Base-by-base conservation (phyloP, 495 filamentous ascomycete genomes). In the Parathielavia appendiculata region DNA sequence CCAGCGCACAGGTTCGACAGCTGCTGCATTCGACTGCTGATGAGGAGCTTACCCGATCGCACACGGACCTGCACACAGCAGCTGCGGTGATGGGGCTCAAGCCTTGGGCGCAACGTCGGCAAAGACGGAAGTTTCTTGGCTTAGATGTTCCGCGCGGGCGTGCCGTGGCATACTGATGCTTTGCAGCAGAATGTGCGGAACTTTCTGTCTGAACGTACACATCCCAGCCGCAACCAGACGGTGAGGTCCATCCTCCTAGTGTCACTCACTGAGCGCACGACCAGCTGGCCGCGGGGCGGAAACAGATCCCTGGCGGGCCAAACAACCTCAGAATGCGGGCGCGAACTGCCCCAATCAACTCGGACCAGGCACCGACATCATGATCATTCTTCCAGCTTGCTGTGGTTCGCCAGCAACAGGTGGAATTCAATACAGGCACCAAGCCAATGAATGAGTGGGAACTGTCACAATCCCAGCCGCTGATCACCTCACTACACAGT, bases 311-410 rank as follows among this genome's bases (percentile, higher is more conserved):
- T 12, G 10, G 9, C 32, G 1, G 34, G 2, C 19, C 35, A 9
- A 20, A 30, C 14, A 30, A 36, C 49, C 20, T 26, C 5, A 8
- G 14, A 40, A 40, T 23, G 14, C 49, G 49, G 49, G 49, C 49
- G 35, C 49, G 20, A 52, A 52, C 12, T 19, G 49, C 34, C 49
- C 34, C 49, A 52, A 52, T 52, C 49, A 52, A 5, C 20, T 17
- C 11, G 11, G 22, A 5, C 9, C 9, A 5, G 23, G 35, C 35
- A 5, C 13, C 14, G 4, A 16, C 16, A 22, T 19, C 49, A 26
- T 9, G 34, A n/a, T 30, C 34, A 40, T 13, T 20, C n/a, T 16
- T 20, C 3, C 26, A 11, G 17, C 20, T 11, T 22, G 10, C 39
- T 17, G 19, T 34, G 47, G 17, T n/a, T 36, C 19, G 48, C 14